These are phyloP conservation scores for Bipolaris oryzae DNA, from an alignment of 2,329 filamentous ascomycete genomes.

Conservation along the genomic window DNA sequence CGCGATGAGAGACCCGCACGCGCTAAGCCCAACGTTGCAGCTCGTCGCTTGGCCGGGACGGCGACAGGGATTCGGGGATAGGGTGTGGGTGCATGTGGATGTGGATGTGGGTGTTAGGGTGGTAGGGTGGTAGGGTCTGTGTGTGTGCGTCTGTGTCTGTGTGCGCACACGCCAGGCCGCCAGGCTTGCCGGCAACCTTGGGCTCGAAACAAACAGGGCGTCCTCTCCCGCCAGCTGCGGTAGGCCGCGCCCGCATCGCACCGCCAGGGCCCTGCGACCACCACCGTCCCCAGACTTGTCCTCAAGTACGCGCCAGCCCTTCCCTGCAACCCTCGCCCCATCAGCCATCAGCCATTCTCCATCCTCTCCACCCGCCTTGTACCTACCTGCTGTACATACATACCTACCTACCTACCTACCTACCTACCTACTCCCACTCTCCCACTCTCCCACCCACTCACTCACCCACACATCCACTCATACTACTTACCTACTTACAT, in stretches of 20 bases:
- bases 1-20: constrained; percentile 40
- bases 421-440: constrained; percentile 13
- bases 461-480: constrained; percentile 21
- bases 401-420: too few species aligned
- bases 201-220: constrained; percentile 40
- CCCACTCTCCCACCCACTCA: constrained; percentile 15
- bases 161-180: constrained; percentile 33
- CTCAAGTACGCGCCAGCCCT: constrained; percentile 46
- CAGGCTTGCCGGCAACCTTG: constrained; percentile 35
- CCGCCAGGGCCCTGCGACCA: constrained; percentile 37
- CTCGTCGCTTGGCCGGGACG: constrained; percentile 36
- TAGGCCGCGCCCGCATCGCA: constrained; percentile 44
- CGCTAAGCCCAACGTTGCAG: constrained; percentile 41
- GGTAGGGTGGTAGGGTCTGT: too few species aligned
- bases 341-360: too few species aligned
- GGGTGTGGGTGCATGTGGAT: too few species aligned
- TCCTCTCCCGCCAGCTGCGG: constrained; percentile 42
- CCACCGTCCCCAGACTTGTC: constrained; percentile 37
- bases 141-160: not conserved
- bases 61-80: constrained; percentile 27
- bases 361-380: not conserved
- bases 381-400: too few species aligned
- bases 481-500: too few species aligned
- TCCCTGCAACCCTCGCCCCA: constrained; percentile 38
- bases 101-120: too few species aligned